Evolutionary conservation across 164 flowering plant species (phyloP).

Genomic region (Brasenia schreberi): DNA sequence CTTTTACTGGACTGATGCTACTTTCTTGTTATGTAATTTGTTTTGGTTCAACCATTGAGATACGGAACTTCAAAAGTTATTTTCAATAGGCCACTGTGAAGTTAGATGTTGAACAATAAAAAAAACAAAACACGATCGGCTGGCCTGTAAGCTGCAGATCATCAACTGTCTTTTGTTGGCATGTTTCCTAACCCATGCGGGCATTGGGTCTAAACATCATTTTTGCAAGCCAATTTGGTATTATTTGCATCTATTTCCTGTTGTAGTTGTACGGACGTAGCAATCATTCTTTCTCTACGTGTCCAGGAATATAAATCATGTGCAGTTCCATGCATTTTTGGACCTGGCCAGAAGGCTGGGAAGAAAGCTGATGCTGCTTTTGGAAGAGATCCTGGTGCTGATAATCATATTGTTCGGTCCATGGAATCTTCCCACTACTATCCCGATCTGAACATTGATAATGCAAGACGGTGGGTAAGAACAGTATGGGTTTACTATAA

Average conservation of each 20-base stretch:
- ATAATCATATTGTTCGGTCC: slow-evolving; percentile 50
- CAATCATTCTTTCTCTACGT: neutral
- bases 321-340: slow-evolving; percentile 75
- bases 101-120: too few species aligned
- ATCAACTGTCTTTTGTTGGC: neutral
- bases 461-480: slow-evolving; percentile 99
- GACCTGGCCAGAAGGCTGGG: slow-evolving; percentile 7
- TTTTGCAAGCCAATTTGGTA: neutral
- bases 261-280: neutral
- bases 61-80: too few species aligned
- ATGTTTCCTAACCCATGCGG: neutral
- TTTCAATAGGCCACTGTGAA: too few species aligned
- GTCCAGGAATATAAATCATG: slow-evolving; percentile 60
- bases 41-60: too few species aligned
- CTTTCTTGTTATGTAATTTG: too few species aligned
- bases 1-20: too few species aligned
- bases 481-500: slow-evolving; percentile 8
- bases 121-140: too few species aligned
- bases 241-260: neutral
- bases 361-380: slow-evolving; percentile 70
- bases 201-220: neutral
- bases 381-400: slow-evolving; percentile 28
- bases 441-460: slow-evolving; percentile 50
- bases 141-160: neutral
- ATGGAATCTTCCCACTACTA: slow-evolving; percentile 93